Evolutionary conservation across 495 filamentous ascomycete genomes (phyloP), one percentile per base, ranked within the genome.

Genomic region (Massariosphaeria phaeospora): DNA sequence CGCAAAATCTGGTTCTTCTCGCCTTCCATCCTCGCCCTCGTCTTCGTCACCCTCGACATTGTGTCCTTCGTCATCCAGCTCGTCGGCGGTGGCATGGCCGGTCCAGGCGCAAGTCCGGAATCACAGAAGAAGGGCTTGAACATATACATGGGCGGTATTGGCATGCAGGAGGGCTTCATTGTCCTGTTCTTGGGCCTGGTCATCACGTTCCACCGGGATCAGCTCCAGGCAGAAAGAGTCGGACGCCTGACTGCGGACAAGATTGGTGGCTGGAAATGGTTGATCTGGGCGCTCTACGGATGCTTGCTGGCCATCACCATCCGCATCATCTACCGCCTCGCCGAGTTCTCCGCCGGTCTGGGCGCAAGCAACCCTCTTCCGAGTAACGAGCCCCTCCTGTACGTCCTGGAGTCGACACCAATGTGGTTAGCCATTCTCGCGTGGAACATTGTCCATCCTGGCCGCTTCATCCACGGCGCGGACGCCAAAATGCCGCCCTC

Each of bases 41-140:
- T 79, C 53, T 88, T 86, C 53, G 82, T 86, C 30, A 71, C 70
- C 44, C 70, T 82, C n/a, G 83, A 86, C 59, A 72, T 85, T 17
- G 10, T 81, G 24, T 70, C 78, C 13, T 86, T 86, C 65, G 13
- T 85, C 29, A 66, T 85, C n/a, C 83, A 88, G 69, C 66, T 63
- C 10, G 66, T 61, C 0, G 83, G 83, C 3, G 81, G 76, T 0
- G 52, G 48, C 3, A 74, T 79, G 68, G 60, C 75, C 15, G 58
- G 63, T 9, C 57, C 58, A 0, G 59, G 55, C n/a, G 42, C 43
- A 20, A 49, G 38, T 8, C 26, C 48, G 2, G 31, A 57, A n/a
- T 48, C 53, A n/a, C 52, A 69, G 10, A 63, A 70, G 36, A 61
- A 66, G 5, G 82, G 81, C 0, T 55, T 79, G 10, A 73, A 84